Evolutionary conservation across 2,329 filamentous ascomycete species (phyloP).

Genomic region (Talaromyces funiculosus): DNA sequence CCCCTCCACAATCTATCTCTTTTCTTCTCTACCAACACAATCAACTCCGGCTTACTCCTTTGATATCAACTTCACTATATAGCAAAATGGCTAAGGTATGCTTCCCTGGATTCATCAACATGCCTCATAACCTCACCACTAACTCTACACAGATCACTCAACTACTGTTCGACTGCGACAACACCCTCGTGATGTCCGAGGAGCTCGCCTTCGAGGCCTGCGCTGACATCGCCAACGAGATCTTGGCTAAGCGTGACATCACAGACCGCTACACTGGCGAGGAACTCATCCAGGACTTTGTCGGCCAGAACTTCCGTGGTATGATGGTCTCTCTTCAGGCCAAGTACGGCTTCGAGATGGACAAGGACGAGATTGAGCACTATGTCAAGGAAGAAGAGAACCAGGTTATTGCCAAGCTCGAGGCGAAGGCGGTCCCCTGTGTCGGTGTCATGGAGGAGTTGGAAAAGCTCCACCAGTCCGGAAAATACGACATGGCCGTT

Average conservation of each 20-base stretch:
- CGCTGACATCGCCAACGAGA: conserved; percentile 81
- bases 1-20: not conserved
- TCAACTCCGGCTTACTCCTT: not conserved
- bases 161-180: conserved; percentile 71
- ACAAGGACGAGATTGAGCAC: conserved; percentile 60
- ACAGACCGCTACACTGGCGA: conserved; percentile 68
- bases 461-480: conserved; percentile 54
- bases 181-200: conserved; percentile 90
- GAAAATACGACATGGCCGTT: conserved; percentile 69
- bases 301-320: conserved; percentile 90
- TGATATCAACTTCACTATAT: not conserved
- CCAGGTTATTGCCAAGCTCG: conserved; percentile 74
- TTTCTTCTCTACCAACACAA: not conserved
- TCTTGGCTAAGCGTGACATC: conserved; percentile 63
- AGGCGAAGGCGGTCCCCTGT: conserved; percentile 62
- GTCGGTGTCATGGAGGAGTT: conserved; percentile 63
- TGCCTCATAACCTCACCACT: conserved; percentile 14
- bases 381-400: conserved; percentile 77
- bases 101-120: not conserved
- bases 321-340: conserved; percentile 75
- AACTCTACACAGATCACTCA: conserved; percentile 54
- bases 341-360: conserved; percentile 68
- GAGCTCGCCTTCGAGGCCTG: conserved; percentile 87
- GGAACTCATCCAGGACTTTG: conserved; percentile 76
- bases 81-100: conserved; percentile 29